A percentile compares a stretch with the other conserved stretches of the same genome.
Evolutionary conservation across 306 rosid species (phyloP).

Genomic region (Lupinus albus): DNA sequence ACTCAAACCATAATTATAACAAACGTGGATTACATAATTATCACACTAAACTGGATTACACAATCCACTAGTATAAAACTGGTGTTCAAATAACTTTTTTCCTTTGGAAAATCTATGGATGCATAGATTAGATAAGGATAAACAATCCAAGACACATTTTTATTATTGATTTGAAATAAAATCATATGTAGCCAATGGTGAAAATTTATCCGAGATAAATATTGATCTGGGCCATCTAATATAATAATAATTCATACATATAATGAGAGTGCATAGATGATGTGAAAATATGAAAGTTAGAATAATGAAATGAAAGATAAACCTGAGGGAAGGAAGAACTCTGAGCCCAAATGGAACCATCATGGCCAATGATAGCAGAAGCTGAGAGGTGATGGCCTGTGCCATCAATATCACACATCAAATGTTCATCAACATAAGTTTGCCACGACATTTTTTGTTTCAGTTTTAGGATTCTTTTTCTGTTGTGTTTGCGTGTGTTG

Average conservation of each 20-base stretch:
- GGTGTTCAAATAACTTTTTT: neutral
- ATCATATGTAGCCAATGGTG: no score
- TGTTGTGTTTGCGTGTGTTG: constrained; percentile 1
- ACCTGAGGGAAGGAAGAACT: constrained; percentile 88
- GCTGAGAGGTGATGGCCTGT: constrained; percentile 75
- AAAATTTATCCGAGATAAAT: no score
- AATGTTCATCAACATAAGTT: constrained; percentile 88
- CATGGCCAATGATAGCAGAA: constrained; percentile 82
- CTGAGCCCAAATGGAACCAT: constrained; percentile 94
- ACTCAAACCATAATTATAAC: neutral
- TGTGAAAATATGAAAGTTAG: neutral
- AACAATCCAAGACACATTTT: no score
- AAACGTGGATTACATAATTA: no score
- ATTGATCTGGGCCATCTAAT: no score
- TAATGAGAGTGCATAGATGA: neutral
- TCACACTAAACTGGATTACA: neutral
- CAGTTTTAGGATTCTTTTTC: neutral
- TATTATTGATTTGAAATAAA: no score
- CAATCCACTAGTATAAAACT: neutral
- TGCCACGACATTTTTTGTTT: constrained; percentile 89
- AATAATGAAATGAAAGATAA: neutral
- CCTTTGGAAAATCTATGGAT: neutral
- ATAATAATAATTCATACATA: no score
- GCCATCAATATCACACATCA: constrained; percentile 97
- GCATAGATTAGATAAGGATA: neutral